Conservation (phyloP, 345 rosid species). For the Salix exigua region DNA sequence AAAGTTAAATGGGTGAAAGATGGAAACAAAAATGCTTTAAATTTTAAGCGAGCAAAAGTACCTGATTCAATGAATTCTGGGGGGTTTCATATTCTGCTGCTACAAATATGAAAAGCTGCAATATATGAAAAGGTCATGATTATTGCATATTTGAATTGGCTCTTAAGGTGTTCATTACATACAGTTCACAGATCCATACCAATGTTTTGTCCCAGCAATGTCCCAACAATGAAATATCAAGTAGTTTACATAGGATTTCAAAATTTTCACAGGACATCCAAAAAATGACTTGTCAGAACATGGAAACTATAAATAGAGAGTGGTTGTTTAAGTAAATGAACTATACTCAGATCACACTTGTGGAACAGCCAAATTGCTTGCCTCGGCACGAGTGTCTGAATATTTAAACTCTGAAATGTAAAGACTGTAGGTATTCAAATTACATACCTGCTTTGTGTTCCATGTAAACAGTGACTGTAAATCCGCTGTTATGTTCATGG, state of each 20-base stretch:
- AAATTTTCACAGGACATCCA: constrained; percentile 1
- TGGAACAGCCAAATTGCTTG: not conserved
- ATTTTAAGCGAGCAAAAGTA: constrained; percentile 14
- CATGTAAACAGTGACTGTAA: constrained; percentile 85
- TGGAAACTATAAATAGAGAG: not conserved
- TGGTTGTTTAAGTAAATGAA: not conserved
- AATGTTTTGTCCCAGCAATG: not conserved
- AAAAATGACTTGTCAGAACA: not conserved
- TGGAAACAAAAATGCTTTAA: not conserved
- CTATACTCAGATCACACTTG: not conserved
- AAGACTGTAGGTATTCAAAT: not conserved
- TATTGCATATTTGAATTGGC: not conserved
- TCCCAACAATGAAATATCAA: not conserved
- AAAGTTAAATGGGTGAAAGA: not conserved
- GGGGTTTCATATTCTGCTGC: constrained; percentile 88
- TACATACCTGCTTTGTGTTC: constrained; percentile 95
- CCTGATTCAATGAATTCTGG: constrained; percentile 87
- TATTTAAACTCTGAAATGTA: not conserved
- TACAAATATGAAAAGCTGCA: constrained; percentile 73
- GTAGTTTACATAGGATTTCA: not conserved
- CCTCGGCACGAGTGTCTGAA: not conserved
- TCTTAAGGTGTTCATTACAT: not conserved
- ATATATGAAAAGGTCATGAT: not conserved
- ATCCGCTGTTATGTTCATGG: constrained; percentile 81
- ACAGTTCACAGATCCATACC: not conserved